Base-by-base conservation (phyloP, 2,329 filamentous ascomycete species). In the Calonectria naviculata region DNA sequence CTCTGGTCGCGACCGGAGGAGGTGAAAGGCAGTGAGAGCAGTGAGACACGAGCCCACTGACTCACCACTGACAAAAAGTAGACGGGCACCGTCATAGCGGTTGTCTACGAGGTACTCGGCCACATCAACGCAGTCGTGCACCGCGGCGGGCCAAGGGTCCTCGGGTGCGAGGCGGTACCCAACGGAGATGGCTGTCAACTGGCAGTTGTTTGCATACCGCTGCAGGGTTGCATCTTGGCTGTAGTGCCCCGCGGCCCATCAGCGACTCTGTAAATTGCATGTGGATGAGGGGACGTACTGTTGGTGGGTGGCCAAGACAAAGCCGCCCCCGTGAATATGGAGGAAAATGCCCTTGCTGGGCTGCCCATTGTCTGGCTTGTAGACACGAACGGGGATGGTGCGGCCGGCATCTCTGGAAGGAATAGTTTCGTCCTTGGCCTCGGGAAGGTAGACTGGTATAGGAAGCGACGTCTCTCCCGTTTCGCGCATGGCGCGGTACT, bases 301-400 rank as follows among this genome's bases (percentile, higher is more conserved):
- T 24, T 58, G 52, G 19, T 58, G 52, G 21, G 52, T 58, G 10
- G 31, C 52, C 28, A 63, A 26, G 3, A 63, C 38, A 42, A 42
- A 61, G n/a, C 58, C 58, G 10, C 60, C 41, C 8, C 60, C 60
- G n/a, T 63, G 60, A n/a, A 63, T 47, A n/a, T 63, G 41, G 8
- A 63, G 42, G 13, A 63, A 63, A 5, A 44, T 46, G 13, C 41
- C 60, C 21, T 63, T 63, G 12, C 41, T 44, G 10, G 41, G 41
- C 29, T 47, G 24, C 12, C n/a, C 42, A n/a, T 61, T 36, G 12
- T 63, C 41, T 17, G 41, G 60, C 15, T 24, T 34, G 13, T 44
- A 46, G 9, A 63, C 28, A 15, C 58, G 58, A 44, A 42, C 9
- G 8, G 58, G 38, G 19, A 61, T 61, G n/a, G 41, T 34, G 28